Percentiles rank a stretch among this genome's conserved stretches.
phyloP scores from a whole-genome alignment of 2,329 filamentous ascomycete genomes.

The Colletotrichum ledebouriae region DNA sequence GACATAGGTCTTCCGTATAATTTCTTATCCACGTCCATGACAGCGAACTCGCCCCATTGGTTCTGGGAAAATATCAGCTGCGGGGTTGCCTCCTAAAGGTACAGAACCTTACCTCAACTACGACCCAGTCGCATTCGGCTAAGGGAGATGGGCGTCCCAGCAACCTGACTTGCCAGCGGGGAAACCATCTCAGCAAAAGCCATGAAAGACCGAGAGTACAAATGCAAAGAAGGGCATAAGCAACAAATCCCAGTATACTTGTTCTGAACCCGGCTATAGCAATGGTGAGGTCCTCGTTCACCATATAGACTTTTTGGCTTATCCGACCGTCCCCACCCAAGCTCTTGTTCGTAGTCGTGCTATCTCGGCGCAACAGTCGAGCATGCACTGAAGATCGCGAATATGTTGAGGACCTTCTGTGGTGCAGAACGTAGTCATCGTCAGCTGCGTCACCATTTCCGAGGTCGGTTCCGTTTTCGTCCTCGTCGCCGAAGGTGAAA shows the following conservation, averaged over 20 bases:
- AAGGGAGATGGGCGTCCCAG: slow-evolving; percentile 78
- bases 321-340: slow-evolving; percentile 72
- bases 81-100: not conserved
- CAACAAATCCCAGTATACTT: slow-evolving; percentile 74
- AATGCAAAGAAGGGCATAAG: slow-evolving; percentile 80
- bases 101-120: slow-evolving; percentile 76
- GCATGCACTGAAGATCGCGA: slow-evolving; percentile 70
- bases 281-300: slow-evolving; percentile 93
- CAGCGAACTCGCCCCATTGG: slow-evolving; percentile 92
- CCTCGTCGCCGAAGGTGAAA: slow-evolving; percentile 55
- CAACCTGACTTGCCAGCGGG: slow-evolving; percentile 84
- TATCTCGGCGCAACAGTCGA: slow-evolving; percentile 79
- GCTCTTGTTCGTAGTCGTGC: slow-evolving; percentile 76
- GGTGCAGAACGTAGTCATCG: slow-evolving; percentile 65
- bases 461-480: slow-evolving; percentile 54
- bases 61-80: slow-evolving; percentile 67
- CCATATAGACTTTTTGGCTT: slow-evolving; percentile 93
- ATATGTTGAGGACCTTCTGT: slow-evolving; percentile 73
- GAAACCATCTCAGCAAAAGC: slow-evolving; percentile 90
- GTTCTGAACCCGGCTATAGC: slow-evolving; percentile 93
- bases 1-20: slow-evolving; percentile 68
- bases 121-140: slow-evolving; percentile 87
- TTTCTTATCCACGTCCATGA: slow-evolving; percentile 75
- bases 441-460: slow-evolving; percentile 55
- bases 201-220: slow-evolving; percentile 83